Conservation (phyloP, 495 filamentous ascomycete species). For the Aspergillus homomorphus region DNA sequence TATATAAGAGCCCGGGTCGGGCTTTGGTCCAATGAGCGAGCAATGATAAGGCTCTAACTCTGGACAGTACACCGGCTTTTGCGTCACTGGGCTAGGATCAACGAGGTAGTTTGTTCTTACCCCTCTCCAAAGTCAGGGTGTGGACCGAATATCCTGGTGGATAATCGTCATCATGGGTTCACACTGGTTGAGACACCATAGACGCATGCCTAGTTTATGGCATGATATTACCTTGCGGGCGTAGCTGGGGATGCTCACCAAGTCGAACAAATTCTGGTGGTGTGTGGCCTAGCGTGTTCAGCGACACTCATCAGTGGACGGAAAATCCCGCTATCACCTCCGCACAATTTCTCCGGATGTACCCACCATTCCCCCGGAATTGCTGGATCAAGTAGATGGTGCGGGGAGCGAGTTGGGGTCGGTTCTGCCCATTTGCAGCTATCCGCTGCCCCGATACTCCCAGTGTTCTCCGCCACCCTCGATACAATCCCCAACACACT, state of each 20-base stretch:
- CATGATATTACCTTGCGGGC: neutral
- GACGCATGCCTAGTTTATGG: neutral
- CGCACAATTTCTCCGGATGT: conserved; percentile 8
- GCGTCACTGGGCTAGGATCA: neutral
- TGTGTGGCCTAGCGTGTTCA: neutral
- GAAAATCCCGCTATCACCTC: conserved; percentile 5
- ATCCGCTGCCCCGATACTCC: neutral
- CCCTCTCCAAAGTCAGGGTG: neutral
- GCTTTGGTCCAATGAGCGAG: neutral
- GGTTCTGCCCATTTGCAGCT: neutral
- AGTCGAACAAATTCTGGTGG: neutral
- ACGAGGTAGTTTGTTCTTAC: neutral
- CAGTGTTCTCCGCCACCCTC: neutral
- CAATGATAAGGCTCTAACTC: neutral
- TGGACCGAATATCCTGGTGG: neutral
- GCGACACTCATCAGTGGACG: conserved; percentile 3
- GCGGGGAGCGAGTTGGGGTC: conserved; percentile 7
- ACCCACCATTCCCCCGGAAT: conserved; percentile 7
- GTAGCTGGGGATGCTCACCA: neutral
- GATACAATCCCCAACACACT: neutral
- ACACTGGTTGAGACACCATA: neutral
- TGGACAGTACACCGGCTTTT: neutral
- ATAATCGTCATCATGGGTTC: neutral
- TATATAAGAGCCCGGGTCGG: neutral
- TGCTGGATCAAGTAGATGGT: conserved; percentile 3